Percentiles rank a stretch among this genome's conserved stretches.
Evolutionary conservation across 768 basidiomycete species (phyloP).

Genomic region (Xanthoconium purpureum): DNA sequence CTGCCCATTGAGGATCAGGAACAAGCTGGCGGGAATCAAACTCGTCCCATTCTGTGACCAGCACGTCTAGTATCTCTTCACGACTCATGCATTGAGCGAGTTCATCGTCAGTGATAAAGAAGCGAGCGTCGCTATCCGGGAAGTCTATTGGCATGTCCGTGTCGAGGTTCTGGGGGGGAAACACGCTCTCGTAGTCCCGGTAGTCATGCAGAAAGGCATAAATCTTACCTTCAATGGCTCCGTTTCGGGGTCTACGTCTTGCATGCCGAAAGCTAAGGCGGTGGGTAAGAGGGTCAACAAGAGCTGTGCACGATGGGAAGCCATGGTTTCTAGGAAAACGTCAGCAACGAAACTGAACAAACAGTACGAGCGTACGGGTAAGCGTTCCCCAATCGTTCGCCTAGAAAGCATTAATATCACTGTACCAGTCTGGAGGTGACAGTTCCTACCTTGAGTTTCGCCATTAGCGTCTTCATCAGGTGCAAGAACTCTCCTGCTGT

Average conservation of each 20-base stretch:
- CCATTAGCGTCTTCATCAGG: conserved; percentile 29
- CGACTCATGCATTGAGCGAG: conserved; percentile 7
- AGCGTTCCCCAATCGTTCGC: conserved; percentile 63
- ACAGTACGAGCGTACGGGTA: conserved; percentile 41
- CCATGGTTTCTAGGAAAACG: not conserved
- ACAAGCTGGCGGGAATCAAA: too few species aligned
- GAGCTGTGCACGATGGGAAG: not conserved
- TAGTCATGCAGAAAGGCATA: not conserved
- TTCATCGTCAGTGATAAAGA: conserved; percentile 29
- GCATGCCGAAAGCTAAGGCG: conserved; percentile 48
- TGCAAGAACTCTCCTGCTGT: conserved; percentile 53
- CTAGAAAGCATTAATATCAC: conserved; percentile 29
- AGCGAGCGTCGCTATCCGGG: conserved; percentile 35
- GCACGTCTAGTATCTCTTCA: conserved; percentile 12
- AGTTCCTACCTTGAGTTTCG: conserved; percentile 52
- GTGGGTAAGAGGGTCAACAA: conserved; percentile 41
- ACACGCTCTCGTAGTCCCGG: not conserved
- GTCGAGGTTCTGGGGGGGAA: not conserved
- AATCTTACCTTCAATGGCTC: conserved; percentile 49
- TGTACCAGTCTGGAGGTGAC: not conserved
- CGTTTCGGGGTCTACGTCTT: conserved; percentile 41
- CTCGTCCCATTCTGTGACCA: conserved; percentile 25
- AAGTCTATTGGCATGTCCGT: not conserved
- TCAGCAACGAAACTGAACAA: not conserved
- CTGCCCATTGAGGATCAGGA: conserved; percentile 39